These are phyloP conservation scores for Tulasnella sp. DNA, from an alignment of 768 basidiomycete species.

Conservation along the genomic window DNA sequence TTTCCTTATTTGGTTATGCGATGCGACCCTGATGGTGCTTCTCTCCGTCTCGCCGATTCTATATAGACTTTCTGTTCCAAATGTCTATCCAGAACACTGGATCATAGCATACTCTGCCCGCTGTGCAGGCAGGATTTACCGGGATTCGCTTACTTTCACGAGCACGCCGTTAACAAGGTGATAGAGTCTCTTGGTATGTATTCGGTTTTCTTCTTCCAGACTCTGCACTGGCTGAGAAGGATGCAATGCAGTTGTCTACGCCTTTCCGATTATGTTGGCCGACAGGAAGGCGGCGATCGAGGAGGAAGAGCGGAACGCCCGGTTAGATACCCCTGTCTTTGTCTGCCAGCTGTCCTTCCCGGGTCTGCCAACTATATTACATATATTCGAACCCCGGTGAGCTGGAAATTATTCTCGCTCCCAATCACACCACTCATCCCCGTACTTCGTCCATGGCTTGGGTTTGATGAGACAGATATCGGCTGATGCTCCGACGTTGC, in stretches of 20 bases:
- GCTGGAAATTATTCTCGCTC: constrained; percentile 7
- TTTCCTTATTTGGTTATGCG: constrained; percentile 1
- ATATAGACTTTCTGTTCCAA: constrained; percentile 80
- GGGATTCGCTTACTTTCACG: constrained; percentile 70
- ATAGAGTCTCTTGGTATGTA: constrained; percentile 17
- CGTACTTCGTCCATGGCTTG: not conserved
- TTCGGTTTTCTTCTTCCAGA: constrained; percentile 59
- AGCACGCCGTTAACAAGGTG: constrained; percentile 69
- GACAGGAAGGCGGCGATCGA: constrained; percentile 62
- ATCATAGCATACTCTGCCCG: constrained; percentile 79
- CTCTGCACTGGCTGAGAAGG: constrained; percentile 13
- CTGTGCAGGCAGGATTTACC: constrained; percentile 80
- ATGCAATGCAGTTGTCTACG: constrained; percentile 54
- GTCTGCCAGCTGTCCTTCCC: constrained; percentile 89
- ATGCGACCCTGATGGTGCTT: too few species aligned
- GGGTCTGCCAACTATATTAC: constrained; percentile 80
- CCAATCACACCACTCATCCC: not conserved
- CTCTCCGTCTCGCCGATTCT: not conserved
- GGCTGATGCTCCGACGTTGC: constrained; percentile 95
- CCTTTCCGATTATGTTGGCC: constrained; percentile 64
- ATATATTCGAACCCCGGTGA: constrained; percentile 87
- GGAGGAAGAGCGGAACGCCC: constrained; percentile 70
- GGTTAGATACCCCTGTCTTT: constrained; percentile 87
- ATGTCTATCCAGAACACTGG: constrained; percentile 86
- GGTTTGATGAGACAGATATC: constrained; percentile 52